Percentiles rank a stretch among this genome's conserved stretches.
Conservation (phyloP, 1,284 basidiomycete species). For the Coniferiporia sulphurascens region DNA sequence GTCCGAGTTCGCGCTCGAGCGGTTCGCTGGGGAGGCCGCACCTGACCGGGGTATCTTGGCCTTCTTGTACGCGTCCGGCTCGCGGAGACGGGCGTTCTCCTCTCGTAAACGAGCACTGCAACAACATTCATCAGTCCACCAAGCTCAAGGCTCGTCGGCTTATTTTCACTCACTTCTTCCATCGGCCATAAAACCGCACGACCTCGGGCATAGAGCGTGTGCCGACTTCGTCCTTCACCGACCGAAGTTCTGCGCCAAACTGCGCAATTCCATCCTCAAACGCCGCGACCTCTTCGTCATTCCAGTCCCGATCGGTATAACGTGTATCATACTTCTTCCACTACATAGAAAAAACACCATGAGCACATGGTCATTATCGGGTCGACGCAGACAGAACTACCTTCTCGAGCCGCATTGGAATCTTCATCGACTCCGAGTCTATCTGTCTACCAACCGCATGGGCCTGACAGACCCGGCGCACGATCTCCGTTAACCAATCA, state of each 20-base stretch:
- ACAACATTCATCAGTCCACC: constrained; percentile 19
- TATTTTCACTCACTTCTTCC: constrained; percentile 67
- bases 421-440: constrained; percentile 58
- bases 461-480: constrained; percentile 63
- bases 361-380: constrained; percentile 11
- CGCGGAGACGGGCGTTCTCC: constrained; percentile 51
- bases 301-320: constrained; percentile 71
- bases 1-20: constrained; percentile 43
- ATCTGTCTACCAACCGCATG: constrained; percentile 49
- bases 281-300: constrained; percentile 59
- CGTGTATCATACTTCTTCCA: constrained; percentile 69
- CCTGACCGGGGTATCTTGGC: constrained; percentile 21
- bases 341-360: constrained; percentile 37
- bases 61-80: constrained; percentile 37
- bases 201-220: constrained; percentile 70
- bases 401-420: constrained; percentile 53
- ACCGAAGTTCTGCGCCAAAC: constrained; percentile 74
- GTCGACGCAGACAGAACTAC: constrained; percentile 31
- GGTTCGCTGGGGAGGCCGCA: constrained; percentile 26
- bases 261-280: constrained; percentile 72
- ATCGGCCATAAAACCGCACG: constrained; percentile 78
- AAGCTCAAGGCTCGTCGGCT: constrained; percentile 5
- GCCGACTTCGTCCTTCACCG: constrained; percentile 70
- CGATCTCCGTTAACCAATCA: constrained; percentile 75
- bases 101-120: constrained; percentile 58